phyloP scores from a whole-genome alignment of 306 rosid species.

The Vicia villosa region DNA sequence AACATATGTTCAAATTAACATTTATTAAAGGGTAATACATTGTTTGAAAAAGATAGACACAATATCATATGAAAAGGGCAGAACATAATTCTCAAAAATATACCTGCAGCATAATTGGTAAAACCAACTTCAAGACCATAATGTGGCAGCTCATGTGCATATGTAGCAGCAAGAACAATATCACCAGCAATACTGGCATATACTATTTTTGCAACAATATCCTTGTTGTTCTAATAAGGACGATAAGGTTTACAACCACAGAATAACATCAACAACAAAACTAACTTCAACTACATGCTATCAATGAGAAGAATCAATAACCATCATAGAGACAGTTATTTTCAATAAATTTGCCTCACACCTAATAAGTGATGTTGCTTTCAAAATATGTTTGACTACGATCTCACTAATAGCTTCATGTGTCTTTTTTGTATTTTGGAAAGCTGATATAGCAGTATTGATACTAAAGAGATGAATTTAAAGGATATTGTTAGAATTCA shows the following conservation, averaged over 20 bases:
- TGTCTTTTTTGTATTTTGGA: slow-evolving; percentile 58
- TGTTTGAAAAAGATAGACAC: background rate
- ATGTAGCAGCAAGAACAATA: slow-evolving; percentile 76
- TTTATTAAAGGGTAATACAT: background rate
- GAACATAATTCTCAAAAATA: background rate
- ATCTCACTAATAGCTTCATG: slow-evolving; percentile 68
- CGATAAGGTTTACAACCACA: slow-evolving; percentile 15
- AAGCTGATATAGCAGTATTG: slow-evolving; percentile 56
- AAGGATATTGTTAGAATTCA: slow-evolving; percentile 18
- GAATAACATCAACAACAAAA: background rate
- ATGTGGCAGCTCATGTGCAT: slow-evolving; percentile 70
- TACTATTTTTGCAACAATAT: slow-evolving; percentile 63
- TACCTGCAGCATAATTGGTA: slow-evolving; percentile 96
- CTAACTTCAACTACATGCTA: background rate
- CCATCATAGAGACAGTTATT: background rate
- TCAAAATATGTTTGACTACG: slow-evolving; percentile 57
- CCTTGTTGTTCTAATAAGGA: slow-evolving; percentile 67
- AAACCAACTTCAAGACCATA: slow-evolving; percentile 87
- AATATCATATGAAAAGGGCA: background rate
- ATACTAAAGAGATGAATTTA: slow-evolving; percentile 44
- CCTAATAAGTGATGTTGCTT: slow-evolving; percentile 67
- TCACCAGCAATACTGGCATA: slow-evolving; percentile 94
- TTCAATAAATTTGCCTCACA: slow-evolving; percentile 39
- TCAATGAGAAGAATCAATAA: background rate
- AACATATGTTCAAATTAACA: slow-evolving; percentile 2